phyloP scores from a whole-genome alignment of 2,329 filamentous ascomycete genomes.

The Sclerotiophoma versabilis region DNA sequence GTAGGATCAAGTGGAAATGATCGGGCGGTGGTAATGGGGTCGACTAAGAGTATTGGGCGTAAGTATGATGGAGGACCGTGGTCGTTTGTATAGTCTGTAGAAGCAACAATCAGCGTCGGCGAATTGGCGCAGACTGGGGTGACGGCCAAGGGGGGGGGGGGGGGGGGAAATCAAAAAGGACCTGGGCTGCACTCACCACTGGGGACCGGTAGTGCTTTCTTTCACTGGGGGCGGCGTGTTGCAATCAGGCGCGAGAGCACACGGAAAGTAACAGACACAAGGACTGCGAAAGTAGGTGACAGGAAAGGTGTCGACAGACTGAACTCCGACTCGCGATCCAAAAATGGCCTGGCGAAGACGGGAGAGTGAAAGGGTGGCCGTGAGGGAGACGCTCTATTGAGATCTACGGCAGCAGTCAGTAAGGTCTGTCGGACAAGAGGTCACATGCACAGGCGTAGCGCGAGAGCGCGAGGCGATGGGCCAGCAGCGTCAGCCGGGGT shows the following conservation, averaged over 20 bases:
- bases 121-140: conserved; percentile 23
- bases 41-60: conserved; percentile 36
- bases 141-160: conserved; percentile 13
- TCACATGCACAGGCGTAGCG: conserved; percentile 37
- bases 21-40: conserved; percentile 19
- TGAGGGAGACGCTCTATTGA: conserved; percentile 27
- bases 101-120: conserved; percentile 37
- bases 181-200: conserved; percentile 40
- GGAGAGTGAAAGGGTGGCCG: conserved; percentile 43
- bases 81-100: conserved; percentile 33
- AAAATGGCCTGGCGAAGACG: conserved; percentile 23
- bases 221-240: conserved; percentile 24
- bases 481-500: conserved; percentile 3
- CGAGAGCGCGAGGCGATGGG: conserved; percentile 38
- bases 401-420: conserved; percentile 29
- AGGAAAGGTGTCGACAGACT: conserved; percentile 40
- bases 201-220: conserved; percentile 22
- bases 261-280: conserved; percentile 31
- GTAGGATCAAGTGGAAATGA: conserved; percentile 27
- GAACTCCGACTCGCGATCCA: conserved; percentile 42
- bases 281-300: conserved; percentile 33
- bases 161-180: conserved; percentile 12
- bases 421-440: conserved; percentile 36
- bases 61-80: conserved; percentile 41
- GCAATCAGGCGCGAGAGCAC: conserved; percentile 25